phyloP scores from a whole-genome alignment of 176 grass and related monocot genomes.

The Oryza coarctata region DNA sequence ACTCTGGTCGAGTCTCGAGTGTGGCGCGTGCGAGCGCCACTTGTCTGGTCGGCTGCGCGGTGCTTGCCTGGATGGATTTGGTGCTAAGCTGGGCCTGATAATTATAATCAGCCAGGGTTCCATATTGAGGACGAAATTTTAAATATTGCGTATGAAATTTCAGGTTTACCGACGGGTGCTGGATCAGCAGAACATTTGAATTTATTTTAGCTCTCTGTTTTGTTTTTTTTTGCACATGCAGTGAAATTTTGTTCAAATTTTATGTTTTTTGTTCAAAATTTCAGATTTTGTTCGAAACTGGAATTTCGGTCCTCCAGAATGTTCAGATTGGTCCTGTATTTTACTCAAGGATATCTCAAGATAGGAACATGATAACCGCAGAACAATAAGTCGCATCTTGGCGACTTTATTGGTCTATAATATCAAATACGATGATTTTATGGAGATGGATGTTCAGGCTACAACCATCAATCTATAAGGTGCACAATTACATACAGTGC shows the following conservation, averaged over 20 bases:
- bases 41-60: neutral
- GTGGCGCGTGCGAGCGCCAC: slow-evolving; percentile 30
- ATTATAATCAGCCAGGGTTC: no score
- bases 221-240: no score
- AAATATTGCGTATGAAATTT: no score
- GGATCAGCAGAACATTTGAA: no score
- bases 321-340: neutral
- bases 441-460: neutral
- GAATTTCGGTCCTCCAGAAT: neutral
- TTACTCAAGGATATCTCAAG: neutral
- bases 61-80: neutral
- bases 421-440: no score
- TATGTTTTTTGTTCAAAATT: no score
- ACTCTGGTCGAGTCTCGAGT: neutral
- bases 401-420: slow-evolving; percentile 8
- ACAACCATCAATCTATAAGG: neutral
- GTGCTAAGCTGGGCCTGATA: no score
- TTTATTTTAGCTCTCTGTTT: no score
- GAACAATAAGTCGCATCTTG: neutral
- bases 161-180: no score
- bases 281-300: no score
- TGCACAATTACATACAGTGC: neutral
- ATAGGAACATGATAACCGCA: neutral
- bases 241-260: no score
- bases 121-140: no score